Evolutionary conservation across 1,284 basidiomycete species (phyloP).

Genomic region (Ceratobasidium papillatum): DNA sequence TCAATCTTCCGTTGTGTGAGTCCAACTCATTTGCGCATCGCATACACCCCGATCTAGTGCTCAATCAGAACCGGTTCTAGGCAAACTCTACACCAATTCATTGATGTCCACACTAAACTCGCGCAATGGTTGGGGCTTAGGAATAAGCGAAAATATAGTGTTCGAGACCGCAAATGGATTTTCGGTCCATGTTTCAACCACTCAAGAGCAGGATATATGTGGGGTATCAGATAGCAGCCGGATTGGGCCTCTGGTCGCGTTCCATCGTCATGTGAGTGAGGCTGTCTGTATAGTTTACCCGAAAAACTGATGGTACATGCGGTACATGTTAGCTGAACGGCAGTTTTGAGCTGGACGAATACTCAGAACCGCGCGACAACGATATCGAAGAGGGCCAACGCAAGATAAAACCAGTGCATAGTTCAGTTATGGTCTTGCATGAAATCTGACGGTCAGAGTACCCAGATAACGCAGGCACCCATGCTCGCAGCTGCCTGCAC

Average conservation of each 20-base stretch:
- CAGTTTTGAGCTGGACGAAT: conserved; percentile 17
- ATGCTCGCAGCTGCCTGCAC: not conserved
- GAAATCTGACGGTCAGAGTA: not conserved
- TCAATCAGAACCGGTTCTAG: not conserved
- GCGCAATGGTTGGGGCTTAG: not conserved
- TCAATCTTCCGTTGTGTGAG: conserved; percentile 16
- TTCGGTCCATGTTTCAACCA: not conserved
- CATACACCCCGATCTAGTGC: not conserved
- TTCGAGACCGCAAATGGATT: not conserved
- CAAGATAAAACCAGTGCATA: not conserved
- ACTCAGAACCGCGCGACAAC: not conserved
- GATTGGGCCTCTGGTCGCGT: not conserved
- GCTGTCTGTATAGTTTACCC: not conserved
- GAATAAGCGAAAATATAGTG: not conserved
- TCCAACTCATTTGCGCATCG: not conserved
- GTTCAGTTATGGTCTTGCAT: not conserved
- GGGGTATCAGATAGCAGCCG: too few species aligned
- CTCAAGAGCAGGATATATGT: not conserved
- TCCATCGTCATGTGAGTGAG: not conserved
- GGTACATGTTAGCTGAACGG: not conserved
- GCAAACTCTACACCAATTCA: conserved; percentile 28
- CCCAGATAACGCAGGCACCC: too few species aligned
- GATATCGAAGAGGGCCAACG: not conserved
- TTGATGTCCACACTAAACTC: conserved; percentile 33
- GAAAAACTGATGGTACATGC: too few species aligned